Conservation (phyloP, 805 yeast species). For the Yamadazyma philogaea region DNA sequence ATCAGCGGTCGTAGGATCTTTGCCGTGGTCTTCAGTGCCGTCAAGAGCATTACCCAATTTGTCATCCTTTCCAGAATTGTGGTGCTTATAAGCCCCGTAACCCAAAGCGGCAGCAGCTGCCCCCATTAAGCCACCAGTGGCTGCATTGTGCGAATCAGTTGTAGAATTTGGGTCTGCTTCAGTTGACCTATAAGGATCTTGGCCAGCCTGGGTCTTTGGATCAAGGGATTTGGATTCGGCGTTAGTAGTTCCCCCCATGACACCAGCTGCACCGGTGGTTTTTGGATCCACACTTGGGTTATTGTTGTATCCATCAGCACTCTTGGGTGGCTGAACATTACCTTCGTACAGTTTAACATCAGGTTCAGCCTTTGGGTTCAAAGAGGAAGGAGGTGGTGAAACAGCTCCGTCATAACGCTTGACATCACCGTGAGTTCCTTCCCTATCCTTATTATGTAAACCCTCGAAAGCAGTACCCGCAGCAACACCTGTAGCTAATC, state of each 20-base stretch:
- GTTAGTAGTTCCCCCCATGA: neutral
- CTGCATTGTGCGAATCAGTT: neutral
- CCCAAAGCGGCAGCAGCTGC: constrained; percentile 6
- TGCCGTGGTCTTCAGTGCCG: neutral
- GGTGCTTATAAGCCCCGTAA: neutral
- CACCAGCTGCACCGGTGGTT: neutral
- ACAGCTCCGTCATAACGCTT: constrained; percentile 7
- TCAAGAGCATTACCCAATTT: neutral
- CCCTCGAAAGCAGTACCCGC: constrained; percentile 12
- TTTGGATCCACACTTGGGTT: neutral
- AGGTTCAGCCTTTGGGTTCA: constrained; percentile 4
- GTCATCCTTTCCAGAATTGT: neutral
- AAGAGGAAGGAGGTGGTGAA: constrained; percentile 5
- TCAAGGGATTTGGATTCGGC: neutral
- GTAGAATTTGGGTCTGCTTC: neutral
- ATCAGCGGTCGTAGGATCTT: neutral
- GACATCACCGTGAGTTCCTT: neutral
- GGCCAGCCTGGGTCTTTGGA: neutral
- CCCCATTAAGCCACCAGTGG: constrained; percentile 3
- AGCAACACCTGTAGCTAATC: constrained; percentile 6
- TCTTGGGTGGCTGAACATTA: constrained; percentile 10
- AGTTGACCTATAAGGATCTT: no score
- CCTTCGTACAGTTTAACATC: constrained; percentile 10
- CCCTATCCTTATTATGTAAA: constrained; percentile 2
- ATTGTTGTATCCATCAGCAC: neutral